Conservation (phyloP, 495 filamentous ascomycete genomes). For the Aspergillus conjunctus region DNA sequence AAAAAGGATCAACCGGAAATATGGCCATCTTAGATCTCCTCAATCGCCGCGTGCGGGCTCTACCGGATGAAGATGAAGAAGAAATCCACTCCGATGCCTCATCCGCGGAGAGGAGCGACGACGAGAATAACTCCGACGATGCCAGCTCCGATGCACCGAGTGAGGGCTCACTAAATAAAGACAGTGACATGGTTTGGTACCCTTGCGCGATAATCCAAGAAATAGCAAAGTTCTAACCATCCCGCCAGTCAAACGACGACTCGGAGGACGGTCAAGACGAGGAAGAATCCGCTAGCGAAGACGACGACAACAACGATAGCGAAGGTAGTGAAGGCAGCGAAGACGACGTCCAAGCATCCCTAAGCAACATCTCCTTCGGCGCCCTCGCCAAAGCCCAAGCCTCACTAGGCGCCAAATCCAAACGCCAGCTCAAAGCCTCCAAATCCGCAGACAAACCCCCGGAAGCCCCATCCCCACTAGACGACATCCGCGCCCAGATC, state of each 20-base stretch:
- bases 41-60: conserved; percentile 61
- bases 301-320: conserved; percentile 16
- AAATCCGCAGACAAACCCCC: conserved; percentile 20
- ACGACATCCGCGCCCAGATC: conserved; percentile 43
- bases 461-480: conserved; percentile 32
- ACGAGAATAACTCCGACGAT: conserved; percentile 25
- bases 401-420: conserved; percentile 53
- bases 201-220: not conserved
- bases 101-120: conserved; percentile 27
- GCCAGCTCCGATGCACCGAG: conserved; percentile 28
- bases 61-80: conserved; percentile 54
- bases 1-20: not conserved
- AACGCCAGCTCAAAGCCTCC: conserved; percentile 25
- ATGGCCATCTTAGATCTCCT: conserved; percentile 55
- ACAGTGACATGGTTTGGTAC: conserved; percentile 24
- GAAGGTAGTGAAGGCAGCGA: conserved; percentile 32
- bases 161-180: conserved; percentile 19
- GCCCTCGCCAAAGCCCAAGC: conserved; percentile 83
- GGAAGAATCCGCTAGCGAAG: conserved; percentile 19
- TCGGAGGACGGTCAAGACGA: conserved; percentile 28
- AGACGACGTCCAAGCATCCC: conserved; percentile 43
- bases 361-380: conserved; percentile 74
- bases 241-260: conserved; percentile 28
- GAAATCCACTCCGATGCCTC: conserved; percentile 42
- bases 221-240: not conserved